Evolutionary conservation across 805 yeast species (phyloP), one percentile per base, ranked within the genome.

Genomic region (Tetrapisispora fleetii): DNA sequence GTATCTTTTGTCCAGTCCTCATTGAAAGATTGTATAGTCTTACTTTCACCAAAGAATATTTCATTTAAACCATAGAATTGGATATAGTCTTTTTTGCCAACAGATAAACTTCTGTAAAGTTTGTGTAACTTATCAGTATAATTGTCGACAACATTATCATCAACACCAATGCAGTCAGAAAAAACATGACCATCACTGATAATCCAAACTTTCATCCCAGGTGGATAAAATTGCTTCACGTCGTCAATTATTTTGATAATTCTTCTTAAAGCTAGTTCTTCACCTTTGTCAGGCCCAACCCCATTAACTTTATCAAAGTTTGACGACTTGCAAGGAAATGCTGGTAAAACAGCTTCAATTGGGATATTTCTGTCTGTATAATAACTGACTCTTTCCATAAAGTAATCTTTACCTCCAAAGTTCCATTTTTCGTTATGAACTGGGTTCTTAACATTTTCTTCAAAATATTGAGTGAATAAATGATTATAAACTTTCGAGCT

Each of bases 111-210:
- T n/a, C 57, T 45, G 53, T 76, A 76, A 11, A 79, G 57, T n/a
- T 59, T 58, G 52, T 71, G 72, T 49, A 79, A 68, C 30, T 69
- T 67, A 4, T 52, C 56, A 1, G 79, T 75, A 53, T 77, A 79
- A 11, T 48, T 54, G 54, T 75, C 76, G 37, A 79, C 83, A 46
- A 70, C 69, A 37, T 68, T 69, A 57, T 79, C 84, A 58, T 77
- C 79, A 33, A 78, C 83, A 35, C 80, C 81, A 58, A 79, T 71
- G 57, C 83, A 79, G 58, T 79, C 83, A 48, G 81, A 75, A 59
- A 79, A 79, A 16, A 79, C 84, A 56, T 79, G 84, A 0, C 84
- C 83, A 55, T 79, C 84, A 58, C 80, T 75, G 30, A 79, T 81
- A 54, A 79, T 77, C 70, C 72, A 74, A 32, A 78, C 59, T 48